Conservation (phyloP, 2,329 filamentous ascomycete species). For the Neonectria magnoliae region DNA sequence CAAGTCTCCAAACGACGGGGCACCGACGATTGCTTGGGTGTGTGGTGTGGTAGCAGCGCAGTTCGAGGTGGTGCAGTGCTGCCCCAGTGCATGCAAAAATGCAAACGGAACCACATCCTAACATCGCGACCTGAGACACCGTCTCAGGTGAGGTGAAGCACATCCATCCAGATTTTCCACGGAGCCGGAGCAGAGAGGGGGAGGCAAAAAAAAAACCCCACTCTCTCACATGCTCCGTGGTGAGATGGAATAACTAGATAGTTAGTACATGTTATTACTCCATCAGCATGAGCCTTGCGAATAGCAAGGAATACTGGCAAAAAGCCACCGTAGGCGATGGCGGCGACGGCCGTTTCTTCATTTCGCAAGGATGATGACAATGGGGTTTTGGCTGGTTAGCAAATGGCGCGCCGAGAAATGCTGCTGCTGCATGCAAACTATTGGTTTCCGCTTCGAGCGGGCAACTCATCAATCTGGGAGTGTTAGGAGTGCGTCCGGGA, state of each 20-base stretch:
- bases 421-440: constrained; percentile 12
- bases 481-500: constrained; percentile 7
- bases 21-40: constrained; percentile 20
- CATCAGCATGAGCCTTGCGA: constrained; percentile 4
- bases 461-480: constrained; percentile 9
- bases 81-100: constrained; percentile 36
- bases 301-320: constrained; percentile 24
- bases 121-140: constrained; percentile 47
- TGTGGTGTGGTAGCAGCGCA: constrained; percentile 9
- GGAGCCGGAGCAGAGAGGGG: constrained; percentile 17
- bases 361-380: constrained; percentile 31
- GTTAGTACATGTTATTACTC: constrained; percentile 1
- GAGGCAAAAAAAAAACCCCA: background rate
- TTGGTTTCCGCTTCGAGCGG: constrained; percentile 20
- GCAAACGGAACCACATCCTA: constrained; percentile 33
- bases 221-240: background rate
- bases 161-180: constrained; percentile 21
- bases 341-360: constrained; percentile 28
- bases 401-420: constrained; percentile 15
- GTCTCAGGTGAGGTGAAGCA: constrained; percentile 49
- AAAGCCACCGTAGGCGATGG: constrained; percentile 33
- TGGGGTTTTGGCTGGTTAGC: constrained; percentile 24
- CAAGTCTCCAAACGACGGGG: constrained; percentile 35
- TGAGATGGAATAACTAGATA: constrained; percentile 1
- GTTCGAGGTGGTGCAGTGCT: constrained; percentile 23